Conservation (phyloP, 106 monocot species). For the Dactylorhiza incarnata region DNA sequence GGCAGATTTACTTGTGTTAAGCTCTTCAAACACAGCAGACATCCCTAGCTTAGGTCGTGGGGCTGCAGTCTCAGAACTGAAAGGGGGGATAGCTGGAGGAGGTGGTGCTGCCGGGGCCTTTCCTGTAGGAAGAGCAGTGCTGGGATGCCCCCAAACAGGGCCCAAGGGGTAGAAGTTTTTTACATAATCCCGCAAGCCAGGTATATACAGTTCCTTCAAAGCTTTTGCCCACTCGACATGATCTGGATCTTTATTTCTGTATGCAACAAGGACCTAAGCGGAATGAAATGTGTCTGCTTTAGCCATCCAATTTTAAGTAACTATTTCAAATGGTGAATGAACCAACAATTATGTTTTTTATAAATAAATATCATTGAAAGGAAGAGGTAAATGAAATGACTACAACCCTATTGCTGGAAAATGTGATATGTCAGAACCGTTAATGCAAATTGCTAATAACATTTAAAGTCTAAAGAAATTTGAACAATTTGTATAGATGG, state of each 20-base stretch:
- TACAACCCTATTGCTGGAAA: neutral
- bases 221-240: constrained; percentile 96
- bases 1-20: constrained; percentile 56
- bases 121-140: constrained; percentile 16
- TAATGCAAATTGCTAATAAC: neutral
- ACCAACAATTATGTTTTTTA: too few relatives aligned
- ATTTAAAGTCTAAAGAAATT: neutral
- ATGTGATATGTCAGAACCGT: neutral
- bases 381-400: neutral
- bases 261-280: constrained; percentile 76
- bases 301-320: neutral
- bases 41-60: constrained; percentile 63
- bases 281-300: neutral
- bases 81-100: constrained; percentile 40
- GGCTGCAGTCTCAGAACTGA: constrained; percentile 27
- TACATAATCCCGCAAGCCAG: constrained; percentile 80
- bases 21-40: constrained; percentile 83
- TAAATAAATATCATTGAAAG: neutral
- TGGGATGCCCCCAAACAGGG: constrained; percentile 64
- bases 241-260: constrained; percentile 73
- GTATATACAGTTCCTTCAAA: constrained; percentile 86
- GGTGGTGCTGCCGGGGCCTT: constrained; percentile 35
- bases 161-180: constrained; percentile 83
- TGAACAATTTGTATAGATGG: neutral
- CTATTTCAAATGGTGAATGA: neutral